Percentiles rank a stretch among this genome's conserved stretches.
These are phyloP conservation scores for Nothophytophthora sp. DNA, from an alignment of 352 stramenopile genomes.

Conservation along the genomic window DNA sequence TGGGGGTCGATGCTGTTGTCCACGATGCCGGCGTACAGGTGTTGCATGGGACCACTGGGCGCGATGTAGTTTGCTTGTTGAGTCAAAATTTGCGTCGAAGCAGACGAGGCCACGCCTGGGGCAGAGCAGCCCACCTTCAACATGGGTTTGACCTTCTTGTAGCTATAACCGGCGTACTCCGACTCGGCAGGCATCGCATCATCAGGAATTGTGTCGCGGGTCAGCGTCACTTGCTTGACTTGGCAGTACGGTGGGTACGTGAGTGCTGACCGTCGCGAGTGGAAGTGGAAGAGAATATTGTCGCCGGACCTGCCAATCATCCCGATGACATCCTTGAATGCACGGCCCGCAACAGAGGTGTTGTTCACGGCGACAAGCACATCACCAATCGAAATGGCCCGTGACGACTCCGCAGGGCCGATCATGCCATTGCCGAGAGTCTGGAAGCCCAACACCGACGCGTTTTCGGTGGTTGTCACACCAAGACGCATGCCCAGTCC, in stretches of 20 bases:
- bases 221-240: constrained; percentile 54
- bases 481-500: constrained; percentile 85
- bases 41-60: constrained; percentile 84
- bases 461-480: constrained; percentile 57
- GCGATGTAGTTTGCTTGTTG: constrained; percentile 67
- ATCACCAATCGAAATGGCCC: constrained; percentile 72
- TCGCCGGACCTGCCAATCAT: constrained; percentile 65
- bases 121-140: constrained; percentile 60
- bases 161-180: constrained; percentile 71
- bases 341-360: constrained; percentile 44
- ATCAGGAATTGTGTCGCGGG: constrained; percentile 37
- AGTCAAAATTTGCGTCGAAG: constrained; percentile 33
- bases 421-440: constrained; percentile 67
- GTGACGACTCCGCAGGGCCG: constrained; percentile 72
- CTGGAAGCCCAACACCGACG: constrained; percentile 85
- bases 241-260: constrained; percentile 74
- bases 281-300: constrained; percentile 83
- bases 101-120: constrained; percentile 25
- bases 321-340: constrained; percentile 80
- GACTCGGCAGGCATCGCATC: constrained; percentile 35
- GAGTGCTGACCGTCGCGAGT: constrained; percentile 63
- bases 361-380: constrained; percentile 84
- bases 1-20: constrained; percentile 90
- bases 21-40: constrained; percentile 86
- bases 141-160: constrained; percentile 60